Evolutionary conservation across 108 stramenopile species (phyloP).

Genomic region (Nannochloropsis oceanica): DNA sequence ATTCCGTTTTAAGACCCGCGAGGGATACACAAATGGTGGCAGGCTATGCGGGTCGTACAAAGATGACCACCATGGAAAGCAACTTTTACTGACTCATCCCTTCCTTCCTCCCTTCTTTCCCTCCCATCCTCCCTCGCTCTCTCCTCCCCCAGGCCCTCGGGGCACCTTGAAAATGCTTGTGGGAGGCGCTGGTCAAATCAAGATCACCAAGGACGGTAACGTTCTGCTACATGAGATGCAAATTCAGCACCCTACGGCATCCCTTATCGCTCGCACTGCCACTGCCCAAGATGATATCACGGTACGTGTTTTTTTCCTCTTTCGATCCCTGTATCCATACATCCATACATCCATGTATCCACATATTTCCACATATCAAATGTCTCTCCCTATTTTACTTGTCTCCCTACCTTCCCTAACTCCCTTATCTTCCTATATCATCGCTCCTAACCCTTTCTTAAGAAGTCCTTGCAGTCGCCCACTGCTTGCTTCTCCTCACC

Average conservation of each 20-base stretch:
- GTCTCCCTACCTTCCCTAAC: too few relatives aligned
- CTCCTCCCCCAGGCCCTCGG: conserved; percentile 48
- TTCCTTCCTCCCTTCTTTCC: neutral
- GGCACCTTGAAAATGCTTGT: conserved; percentile 98
- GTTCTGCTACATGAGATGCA: conserved; percentile 99
- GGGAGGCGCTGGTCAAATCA: conserved; percentile 96
- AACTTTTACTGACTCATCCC: neutral
- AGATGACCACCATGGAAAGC: neutral
- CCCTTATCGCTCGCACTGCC: conserved; percentile 91
- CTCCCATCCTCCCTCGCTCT: neutral
- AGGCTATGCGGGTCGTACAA: neutral
- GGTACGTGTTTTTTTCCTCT: neutral
- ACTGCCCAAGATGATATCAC: conserved; percentile 59
- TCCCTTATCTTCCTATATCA: too few relatives aligned
- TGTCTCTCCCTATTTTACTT: neutral
- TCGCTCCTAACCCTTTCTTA: too few relatives aligned
- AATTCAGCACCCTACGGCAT: conserved; percentile 98
- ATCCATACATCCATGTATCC: too few relatives aligned
- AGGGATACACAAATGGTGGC: neutral
- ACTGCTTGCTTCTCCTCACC: too few relatives aligned
- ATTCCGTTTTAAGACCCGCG: too few relatives aligned
- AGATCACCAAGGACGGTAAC: conserved; percentile 96
- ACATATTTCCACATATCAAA: conserved; percentile 37
- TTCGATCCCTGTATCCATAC: too few relatives aligned
- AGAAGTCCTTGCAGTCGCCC: too few relatives aligned